Evolutionary conservation across 1,284 basidiomycete species (phyloP).

Genomic region (Ceratobasidium sp.): DNA sequence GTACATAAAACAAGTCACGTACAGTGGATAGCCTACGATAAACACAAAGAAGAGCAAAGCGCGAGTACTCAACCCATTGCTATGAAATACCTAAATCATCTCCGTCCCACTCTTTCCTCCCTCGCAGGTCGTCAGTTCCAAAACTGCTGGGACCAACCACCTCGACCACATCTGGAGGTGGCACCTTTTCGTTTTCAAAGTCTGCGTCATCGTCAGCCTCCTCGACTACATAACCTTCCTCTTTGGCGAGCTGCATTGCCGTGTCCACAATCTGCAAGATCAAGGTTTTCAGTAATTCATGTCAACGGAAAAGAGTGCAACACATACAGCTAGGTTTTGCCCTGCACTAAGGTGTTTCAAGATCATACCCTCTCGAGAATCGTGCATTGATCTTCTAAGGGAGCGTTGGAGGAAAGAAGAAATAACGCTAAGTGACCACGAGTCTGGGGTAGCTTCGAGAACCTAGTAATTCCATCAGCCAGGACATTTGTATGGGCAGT

Average conservation of each 20-base stretch:
- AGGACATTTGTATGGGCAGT: not conserved
- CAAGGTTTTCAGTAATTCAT: not conserved
- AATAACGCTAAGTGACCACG: conserved; percentile 80
- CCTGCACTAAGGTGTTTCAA: conserved; percentile 77
- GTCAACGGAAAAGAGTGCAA: not conserved
- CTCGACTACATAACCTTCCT: conserved; percentile 37
- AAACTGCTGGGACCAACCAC: conserved; percentile 33
- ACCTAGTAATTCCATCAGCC: conserved; percentile 62
- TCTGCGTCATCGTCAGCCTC: conserved; percentile 33
- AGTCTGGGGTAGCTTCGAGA: conserved; percentile 75
- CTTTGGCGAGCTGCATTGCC: conserved; percentile 21
- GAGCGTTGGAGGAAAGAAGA: conserved; percentile 84
- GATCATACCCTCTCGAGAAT: conserved; percentile 75
- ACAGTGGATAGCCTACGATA: not conserved
- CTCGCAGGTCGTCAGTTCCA: conserved; percentile 12
- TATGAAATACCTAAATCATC: conserved; percentile 14
- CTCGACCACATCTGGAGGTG: conserved; percentile 10
- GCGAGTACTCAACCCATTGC: too few relatives aligned
- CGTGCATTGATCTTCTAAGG: conserved; percentile 80
- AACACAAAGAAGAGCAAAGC: not conserved
- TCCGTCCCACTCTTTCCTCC: conserved; percentile 24
- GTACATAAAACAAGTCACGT: not conserved
- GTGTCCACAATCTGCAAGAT: conserved; percentile 23
- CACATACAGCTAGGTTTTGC: conserved; percentile 73
- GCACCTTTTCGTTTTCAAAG: not conserved